A percentile compares a stretch with the other conserved stretches of the same genome.
These are phyloP conservation scores for Apiospora sp. DNA, from an alignment of 2,329 filamentous ascomycete species.

Conservation along the genomic window DNA sequence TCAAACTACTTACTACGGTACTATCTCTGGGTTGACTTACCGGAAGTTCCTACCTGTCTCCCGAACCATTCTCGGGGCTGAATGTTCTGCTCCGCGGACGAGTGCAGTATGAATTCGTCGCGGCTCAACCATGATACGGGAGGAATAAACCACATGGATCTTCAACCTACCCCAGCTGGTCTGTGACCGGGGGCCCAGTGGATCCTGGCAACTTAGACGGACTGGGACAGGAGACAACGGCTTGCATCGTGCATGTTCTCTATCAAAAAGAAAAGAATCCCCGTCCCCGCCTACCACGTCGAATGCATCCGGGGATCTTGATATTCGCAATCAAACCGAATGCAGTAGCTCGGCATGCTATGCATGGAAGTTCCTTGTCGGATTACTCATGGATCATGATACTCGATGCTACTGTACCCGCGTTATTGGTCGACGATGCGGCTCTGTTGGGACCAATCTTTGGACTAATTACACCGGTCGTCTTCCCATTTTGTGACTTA, in stretches of 20 bases:
- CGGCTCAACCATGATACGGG: conserved; percentile 1
- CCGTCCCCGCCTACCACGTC: background rate
- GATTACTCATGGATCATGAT: background rate
- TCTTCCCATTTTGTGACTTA: background rate
- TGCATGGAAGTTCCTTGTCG: background rate
- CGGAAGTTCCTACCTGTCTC: background rate
- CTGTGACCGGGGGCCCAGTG: background rate
- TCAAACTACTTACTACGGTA: background rate
- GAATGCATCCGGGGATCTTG: background rate
- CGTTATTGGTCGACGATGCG: background rate
- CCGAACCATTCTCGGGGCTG: background rate
- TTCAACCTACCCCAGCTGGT: background rate
- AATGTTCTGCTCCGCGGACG: background rate
- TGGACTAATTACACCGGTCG: background rate
- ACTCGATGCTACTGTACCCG: background rate
- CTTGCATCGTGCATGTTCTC: background rate
- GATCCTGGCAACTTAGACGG: background rate
- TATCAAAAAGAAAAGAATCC: background rate
- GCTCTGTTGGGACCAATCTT: background rate
- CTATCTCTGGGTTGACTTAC: background rate
- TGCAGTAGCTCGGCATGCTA: background rate
- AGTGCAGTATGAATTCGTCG: background rate
- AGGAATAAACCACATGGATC: background rate
- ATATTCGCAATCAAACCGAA: background rate
- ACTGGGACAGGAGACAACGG: background rate